Evolutionary conservation across 192 early-diverging fungal species (phyloP), one percentile per base, ranked within the genome.

Genomic region (Umbelopsis isabellina): DNA sequence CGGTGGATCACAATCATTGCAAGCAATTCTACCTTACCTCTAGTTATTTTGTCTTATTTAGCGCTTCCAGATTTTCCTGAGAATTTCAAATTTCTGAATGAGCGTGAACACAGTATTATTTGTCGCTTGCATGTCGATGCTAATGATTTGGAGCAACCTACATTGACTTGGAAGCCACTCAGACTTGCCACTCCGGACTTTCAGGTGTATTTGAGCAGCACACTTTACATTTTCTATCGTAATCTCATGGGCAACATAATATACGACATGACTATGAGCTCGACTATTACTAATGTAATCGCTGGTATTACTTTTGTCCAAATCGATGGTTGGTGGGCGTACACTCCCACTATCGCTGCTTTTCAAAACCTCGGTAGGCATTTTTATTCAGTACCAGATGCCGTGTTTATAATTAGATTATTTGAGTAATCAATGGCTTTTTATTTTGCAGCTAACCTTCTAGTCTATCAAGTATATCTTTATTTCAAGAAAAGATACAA

Each of bases 1-100:
- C 85, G 86, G 67, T 85, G 89, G 76, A 73, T 94, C 33, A 91
- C 93, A 70, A 86, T 94, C 25, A 70, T 90, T 9, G 90, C 91
- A 76, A 85, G 86, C 15, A 70, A 84, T 7, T 86, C 89, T 3
- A 90, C 87, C 0, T 76, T 92, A 13, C 35, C 83, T 0, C 76
- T 92, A 2, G 87, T 85, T 0, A 21, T 88, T 4, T 3, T 87
- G 16, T 83, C 86, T 0, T 83, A 69, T 16, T 85, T 84, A 53
- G 70, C 69, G 65, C 66, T 87, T 55, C 78, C 84, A 30, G 83
- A 84, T 69, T 81, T 84, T 45, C 84, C 87, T 18, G 74, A 76
- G 25, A 83, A 77, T 35, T 72, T 81, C 7, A 74, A 52, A 44
- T 85, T 75, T 70, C 35, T 87, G 25, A 85, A 49, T 37, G 35